A percentile compares a stretch with the other conserved stretches of the same genome.
phyloP scores from a whole-genome alignment of 2,329 filamentous ascomycete genomes.

The Fusarium burgessii region DNA sequence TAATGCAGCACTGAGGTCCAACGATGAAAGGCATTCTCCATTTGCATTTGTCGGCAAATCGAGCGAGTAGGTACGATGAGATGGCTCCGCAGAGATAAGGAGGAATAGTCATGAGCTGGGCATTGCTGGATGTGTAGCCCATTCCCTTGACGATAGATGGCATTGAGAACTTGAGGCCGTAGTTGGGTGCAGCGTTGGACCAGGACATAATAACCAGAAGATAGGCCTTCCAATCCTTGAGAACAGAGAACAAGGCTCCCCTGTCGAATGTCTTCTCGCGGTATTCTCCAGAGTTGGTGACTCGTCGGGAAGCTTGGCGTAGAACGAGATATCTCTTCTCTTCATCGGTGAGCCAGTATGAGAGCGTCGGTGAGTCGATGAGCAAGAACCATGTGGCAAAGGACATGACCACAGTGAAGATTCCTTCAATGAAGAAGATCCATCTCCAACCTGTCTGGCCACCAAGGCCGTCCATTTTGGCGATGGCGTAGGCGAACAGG shows the following conservation, averaged over 20 bases:
- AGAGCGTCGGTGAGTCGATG: conserved; percentile 32
- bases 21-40: conserved; percentile 54
- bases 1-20: conserved; percentile 44
- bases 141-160: conserved; percentile 56
- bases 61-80: conserved; percentile 41
- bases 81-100: conserved; percentile 49
- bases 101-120: conserved; percentile 50
- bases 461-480: conserved; percentile 33
- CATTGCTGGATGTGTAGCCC: conserved; percentile 52
- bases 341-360: conserved; percentile 35
- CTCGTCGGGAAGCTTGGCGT: conserved; percentile 25
- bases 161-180: conserved; percentile 49
- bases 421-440: conserved; percentile 46
- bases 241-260: conserved; percentile 13
- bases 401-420: conserved; percentile 50
- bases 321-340: conserved; percentile 36
- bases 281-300: conserved; percentile 29
- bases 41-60: conserved; percentile 47
- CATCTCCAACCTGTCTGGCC: conserved; percentile 40
- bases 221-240: conserved; percentile 51
- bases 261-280: conserved; percentile 28
- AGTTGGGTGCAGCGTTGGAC: conserved; percentile 53
- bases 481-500: conserved; percentile 40
- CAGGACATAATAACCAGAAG: conserved; percentile 55
- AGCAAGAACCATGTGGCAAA: conserved; percentile 63